Evolutionary conservation across 345 rosid genomes (phyloP).

Genomic region (Eucalyptus shirleyi): DNA sequence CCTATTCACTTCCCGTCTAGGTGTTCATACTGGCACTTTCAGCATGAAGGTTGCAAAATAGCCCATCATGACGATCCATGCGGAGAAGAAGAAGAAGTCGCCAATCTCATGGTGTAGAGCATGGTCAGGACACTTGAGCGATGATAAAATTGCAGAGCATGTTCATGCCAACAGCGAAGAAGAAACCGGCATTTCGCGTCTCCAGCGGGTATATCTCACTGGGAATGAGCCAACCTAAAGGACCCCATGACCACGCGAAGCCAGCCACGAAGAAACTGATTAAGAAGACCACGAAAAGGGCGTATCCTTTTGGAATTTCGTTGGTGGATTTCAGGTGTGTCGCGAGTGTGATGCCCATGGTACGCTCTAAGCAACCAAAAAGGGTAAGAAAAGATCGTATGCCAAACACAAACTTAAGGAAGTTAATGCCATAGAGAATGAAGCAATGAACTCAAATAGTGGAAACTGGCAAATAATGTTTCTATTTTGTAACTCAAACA

Average conservation of each 20-base stretch:
- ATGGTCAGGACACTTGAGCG: constrained; percentile 73
- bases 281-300: constrained; percentile 25
- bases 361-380: neutral
- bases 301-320: constrained; percentile 12
- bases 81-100: constrained; percentile 55
- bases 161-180: constrained; percentile 54
- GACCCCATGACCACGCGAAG: constrained; percentile 89
- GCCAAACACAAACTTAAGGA: neutral
- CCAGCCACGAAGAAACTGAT: constrained; percentile 47
- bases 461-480: neutral
- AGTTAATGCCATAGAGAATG: neutral
- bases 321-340: constrained; percentile 16
- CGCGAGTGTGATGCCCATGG: constrained; percentile 33
- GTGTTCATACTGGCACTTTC: no score
- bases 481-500: neutral
- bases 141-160: constrained; percentile 80
- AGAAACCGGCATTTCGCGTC: constrained; percentile 50
- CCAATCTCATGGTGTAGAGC: constrained; percentile 46
- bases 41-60: constrained; percentile 33
- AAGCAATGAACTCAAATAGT: neutral
- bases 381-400: neutral
- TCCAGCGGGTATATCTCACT: constrained; percentile 72
- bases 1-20: no score
- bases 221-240: constrained; percentile 72
- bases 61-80: constrained; percentile 55